phyloP scores from a whole-genome alignment of 257 asterid species.

The Petrea volubilis region DNA sequence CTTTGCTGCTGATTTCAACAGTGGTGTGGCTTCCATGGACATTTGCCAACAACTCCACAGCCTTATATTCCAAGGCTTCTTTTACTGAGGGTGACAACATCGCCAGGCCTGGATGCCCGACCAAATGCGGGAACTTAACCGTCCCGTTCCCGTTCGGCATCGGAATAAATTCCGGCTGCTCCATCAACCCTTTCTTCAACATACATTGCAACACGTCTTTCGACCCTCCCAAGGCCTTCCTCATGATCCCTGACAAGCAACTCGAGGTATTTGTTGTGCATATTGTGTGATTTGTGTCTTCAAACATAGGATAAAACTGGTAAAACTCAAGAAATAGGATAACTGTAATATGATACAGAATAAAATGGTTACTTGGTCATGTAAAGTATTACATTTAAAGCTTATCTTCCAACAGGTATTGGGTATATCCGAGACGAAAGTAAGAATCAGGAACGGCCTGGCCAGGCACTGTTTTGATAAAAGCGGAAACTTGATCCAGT shows the following conservation, averaged over 20 bases:
- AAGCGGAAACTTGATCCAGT: neutral
- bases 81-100: neutral
- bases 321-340: too few species aligned
- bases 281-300: too few species aligned
- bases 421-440: conserved; percentile 12
- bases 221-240: conserved; percentile 36
- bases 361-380: too few species aligned
- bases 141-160: conserved; percentile 42
- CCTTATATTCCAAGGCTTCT: conserved; percentile 5
- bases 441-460: conserved; percentile 16
- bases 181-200: conserved; percentile 23
- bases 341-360: too few species aligned
- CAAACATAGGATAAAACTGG: too few species aligned
- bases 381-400: too few species aligned
- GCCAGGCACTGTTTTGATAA: conserved; percentile 17
- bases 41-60: neutral
- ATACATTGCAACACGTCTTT: conserved; percentile 25
- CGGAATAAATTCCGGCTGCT: conserved; percentile 26
- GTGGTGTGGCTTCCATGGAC: neutral
- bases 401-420: neutral
- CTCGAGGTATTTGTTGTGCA: conserved; percentile 10
- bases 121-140: conserved; percentile 27
- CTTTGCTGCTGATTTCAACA: neutral
- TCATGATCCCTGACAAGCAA: neutral
- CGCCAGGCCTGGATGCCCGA: conserved; percentile 27